These are phyloP conservation scores for Stagonosporopsis vannaccii DNA, from an alignment of 2,329 filamentous ascomycete genomes.

Conservation along the genomic window DNA sequence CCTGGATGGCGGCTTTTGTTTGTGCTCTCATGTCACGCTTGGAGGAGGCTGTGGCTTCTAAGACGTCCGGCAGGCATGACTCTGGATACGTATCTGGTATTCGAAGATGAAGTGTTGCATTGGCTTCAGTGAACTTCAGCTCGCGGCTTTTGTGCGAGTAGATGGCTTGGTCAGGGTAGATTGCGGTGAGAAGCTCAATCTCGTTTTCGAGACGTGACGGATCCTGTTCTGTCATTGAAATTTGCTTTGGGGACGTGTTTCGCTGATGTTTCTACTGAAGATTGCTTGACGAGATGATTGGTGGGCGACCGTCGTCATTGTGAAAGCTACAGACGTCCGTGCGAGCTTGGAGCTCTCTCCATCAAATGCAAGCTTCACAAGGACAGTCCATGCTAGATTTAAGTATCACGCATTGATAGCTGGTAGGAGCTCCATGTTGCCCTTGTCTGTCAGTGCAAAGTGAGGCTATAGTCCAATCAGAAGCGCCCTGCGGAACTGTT, in stretches of 20 bases:
- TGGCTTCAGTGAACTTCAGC: constrained; percentile 44
- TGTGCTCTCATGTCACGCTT: constrained; percentile 49
- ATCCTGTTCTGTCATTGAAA: constrained; percentile 3
- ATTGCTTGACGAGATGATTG: constrained; percentile 3
- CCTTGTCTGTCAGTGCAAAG: neutral
- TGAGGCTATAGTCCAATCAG: neutral
- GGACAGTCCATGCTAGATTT: neutral
- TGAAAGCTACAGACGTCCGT: constrained; percentile 12
- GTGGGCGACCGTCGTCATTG: constrained; percentile 8
- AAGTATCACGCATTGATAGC: neutral
- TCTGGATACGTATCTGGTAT: constrained; percentile 51
- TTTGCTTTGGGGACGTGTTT: neutral
- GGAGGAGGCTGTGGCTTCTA: constrained; percentile 45
- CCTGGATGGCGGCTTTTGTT: constrained; percentile 38
- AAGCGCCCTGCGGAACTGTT: constrained; percentile 3
- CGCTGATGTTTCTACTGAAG: constrained; percentile 5
- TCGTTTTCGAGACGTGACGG: constrained; percentile 45
- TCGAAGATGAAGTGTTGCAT: constrained; percentile 46
- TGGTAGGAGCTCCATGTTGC: neutral
- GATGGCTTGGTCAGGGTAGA: constrained; percentile 53
- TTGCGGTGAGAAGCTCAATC: constrained; percentile 53
- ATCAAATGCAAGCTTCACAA: neutral
- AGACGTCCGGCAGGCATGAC: constrained; percentile 46
- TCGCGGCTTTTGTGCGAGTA: constrained; percentile 47
- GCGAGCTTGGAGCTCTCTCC: constrained; percentile 4